Conservation (phyloP, 2,329 filamentous ascomycete genomes). For the Exophiala lecanii-corni region DNA sequence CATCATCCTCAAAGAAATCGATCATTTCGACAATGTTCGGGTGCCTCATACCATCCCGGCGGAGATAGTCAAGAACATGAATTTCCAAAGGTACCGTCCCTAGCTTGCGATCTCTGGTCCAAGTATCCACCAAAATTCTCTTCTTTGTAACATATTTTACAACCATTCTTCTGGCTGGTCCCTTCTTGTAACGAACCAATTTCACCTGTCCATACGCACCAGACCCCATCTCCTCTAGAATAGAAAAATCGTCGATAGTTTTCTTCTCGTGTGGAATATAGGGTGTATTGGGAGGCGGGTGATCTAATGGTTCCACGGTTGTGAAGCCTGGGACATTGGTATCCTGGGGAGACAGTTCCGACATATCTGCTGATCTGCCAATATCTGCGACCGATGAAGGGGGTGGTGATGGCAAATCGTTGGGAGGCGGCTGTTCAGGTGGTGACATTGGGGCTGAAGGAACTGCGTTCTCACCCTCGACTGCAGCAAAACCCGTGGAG, state of each 20-base stretch:
- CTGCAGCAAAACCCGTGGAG: slow-evolving; percentile 60
- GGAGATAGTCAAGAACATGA: slow-evolving; percentile 89
- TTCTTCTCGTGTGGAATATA: slow-evolving; percentile 57
- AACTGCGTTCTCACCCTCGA: slow-evolving; percentile 48
- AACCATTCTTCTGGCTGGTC: slow-evolving; percentile 68
- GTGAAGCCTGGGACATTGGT: slow-evolving; percentile 48
- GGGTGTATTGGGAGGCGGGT: slow-evolving; percentile 25
- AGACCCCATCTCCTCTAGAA: slow-evolving; percentile 97
- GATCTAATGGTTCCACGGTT: slow-evolving; percentile 41
- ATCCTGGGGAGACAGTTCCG: slow-evolving; percentile 36
- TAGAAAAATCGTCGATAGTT: slow-evolving; percentile 81
- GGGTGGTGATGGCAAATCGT: slow-evolving; percentile 46
- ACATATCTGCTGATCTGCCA: slow-evolving; percentile 31
- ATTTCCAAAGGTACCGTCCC: slow-evolving; percentile 96
- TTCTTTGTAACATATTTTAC: slow-evolving; percentile 97
- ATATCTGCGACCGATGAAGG: slow-evolving; percentile 26
- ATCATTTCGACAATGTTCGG: slow-evolving; percentile 66
- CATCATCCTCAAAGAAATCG: slow-evolving; percentile 60
- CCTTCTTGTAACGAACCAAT: slow-evolving; percentile 78
- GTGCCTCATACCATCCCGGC: slow-evolving; percentile 63
- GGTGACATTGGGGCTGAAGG: slow-evolving; percentile 65
- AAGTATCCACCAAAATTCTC: slow-evolving; percentile 94
- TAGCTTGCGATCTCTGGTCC: slow-evolving; percentile 87
- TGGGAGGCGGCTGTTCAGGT: slow-evolving; percentile 72
- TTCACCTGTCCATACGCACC: slow-evolving; percentile 98